A percentile compares a stretch with the other conserved stretches of the same genome.
Evolutionary conservation across 2,329 filamentous ascomycete species (phyloP).

Genomic region (Trichophyton benhamiae): DNA sequence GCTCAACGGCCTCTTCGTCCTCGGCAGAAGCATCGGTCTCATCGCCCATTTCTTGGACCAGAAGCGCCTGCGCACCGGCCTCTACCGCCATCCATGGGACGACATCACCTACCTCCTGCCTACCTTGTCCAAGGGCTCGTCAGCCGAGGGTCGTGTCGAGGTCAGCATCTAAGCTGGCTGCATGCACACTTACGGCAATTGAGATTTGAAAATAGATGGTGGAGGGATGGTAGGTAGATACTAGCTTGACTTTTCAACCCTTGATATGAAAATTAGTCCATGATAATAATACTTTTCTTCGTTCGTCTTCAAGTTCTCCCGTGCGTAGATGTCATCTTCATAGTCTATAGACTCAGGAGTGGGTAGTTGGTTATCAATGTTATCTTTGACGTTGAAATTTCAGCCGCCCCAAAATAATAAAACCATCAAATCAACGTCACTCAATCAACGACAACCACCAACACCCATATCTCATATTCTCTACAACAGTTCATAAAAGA

Average conservation of each 20-base stretch:
- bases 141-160: conserved; percentile 78
- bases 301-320: no score
- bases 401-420: no score
- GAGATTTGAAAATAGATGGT: neutral
- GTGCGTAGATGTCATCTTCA: no score
- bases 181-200: neutral
- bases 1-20: conserved; percentile 96
- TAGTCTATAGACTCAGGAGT: neutral
- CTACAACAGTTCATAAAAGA: neutral
- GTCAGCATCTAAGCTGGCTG: conserved; percentile 38
- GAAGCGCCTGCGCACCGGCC: conserved; percentile 95
- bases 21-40: conserved; percentile 92
- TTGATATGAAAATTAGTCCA: neutral
- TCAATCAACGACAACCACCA: neutral
- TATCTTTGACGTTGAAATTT: neutral
- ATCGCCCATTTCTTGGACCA: conserved; percentile 99
- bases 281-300: neutral
- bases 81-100: conserved; percentile 99
- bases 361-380: no score
- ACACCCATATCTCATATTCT: neutral
- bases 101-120: conserved; percentile 93
- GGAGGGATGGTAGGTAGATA: neutral
- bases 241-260: neutral
- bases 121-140: conserved; percentile 54
- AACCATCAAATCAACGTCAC: no score